These are phyloP conservation scores for Fomitopsis pinicola DNA, from an alignment of 1,284 basidiomycete genomes.

Conservation along the genomic window DNA sequence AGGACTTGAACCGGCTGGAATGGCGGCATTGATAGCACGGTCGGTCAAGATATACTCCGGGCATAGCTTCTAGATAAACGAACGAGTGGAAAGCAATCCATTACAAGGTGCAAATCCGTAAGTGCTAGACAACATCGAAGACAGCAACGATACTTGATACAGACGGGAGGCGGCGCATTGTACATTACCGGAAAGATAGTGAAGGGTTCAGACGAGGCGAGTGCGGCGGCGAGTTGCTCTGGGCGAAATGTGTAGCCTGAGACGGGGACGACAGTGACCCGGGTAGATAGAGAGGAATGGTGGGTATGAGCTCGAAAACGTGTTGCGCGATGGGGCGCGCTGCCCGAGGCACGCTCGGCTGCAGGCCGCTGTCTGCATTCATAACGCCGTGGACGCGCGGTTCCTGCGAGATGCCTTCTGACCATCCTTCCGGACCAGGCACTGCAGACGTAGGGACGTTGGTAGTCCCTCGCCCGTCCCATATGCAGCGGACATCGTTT, in stretches of 20 bases:
- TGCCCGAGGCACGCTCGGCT: constrained; percentile 26
- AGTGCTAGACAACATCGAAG: constrained; percentile 6
- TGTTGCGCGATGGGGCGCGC: constrained; percentile 57
- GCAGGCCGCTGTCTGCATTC: constrained; percentile 49
- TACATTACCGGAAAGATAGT: constrained; percentile 27
- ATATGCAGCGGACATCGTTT: constrained; percentile 80
- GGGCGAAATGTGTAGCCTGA: constrained; percentile 56
- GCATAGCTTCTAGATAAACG: neutral
- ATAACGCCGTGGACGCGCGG: constrained; percentile 74
- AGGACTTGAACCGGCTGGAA: too few relatives aligned
- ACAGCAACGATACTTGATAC: constrained; percentile 3
- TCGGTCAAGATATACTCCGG: neutral
- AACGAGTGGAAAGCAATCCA: neutral
- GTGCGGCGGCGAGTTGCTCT: constrained; percentile 49
- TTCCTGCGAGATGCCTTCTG: constrained; percentile 54
- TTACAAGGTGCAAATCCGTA: neutral
- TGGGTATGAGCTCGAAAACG: constrained; percentile 79
- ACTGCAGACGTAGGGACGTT: constrained; percentile 32
- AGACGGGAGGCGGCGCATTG: neutral
- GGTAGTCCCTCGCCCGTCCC: constrained; percentile 71
- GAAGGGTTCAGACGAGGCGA: constrained; percentile 44
- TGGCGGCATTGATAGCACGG: too few relatives aligned
- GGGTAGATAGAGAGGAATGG: constrained; percentile 64
- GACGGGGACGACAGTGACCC: constrained; percentile 61
- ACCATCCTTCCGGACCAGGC: constrained; percentile 38